phyloP scores from a whole-genome alignment of 2,329 filamentous ascomycete genomes.

The Phaeoacremonium minimum region DNA sequence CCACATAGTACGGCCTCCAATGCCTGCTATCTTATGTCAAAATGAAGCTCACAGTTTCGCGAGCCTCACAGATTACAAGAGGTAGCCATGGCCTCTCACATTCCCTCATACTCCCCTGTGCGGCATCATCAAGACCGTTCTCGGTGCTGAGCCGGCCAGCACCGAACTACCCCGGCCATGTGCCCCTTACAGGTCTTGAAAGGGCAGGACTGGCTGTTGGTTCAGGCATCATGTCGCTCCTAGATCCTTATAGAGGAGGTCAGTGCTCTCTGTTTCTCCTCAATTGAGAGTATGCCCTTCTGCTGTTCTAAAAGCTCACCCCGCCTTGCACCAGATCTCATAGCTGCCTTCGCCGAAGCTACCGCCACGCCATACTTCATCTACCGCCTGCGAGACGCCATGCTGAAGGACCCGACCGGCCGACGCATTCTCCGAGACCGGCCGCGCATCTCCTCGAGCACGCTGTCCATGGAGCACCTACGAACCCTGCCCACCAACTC shows the following conservation, averaged over 20 bases:
- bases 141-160: constrained; percentile 80
- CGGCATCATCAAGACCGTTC: constrained; percentile 41
- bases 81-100: constrained; percentile 1
- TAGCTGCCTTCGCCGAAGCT: constrained; percentile 89
- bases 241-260: constrained; percentile 80
- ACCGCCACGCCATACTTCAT: constrained; percentile 96
- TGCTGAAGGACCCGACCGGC: constrained; percentile 80
- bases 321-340: constrained; percentile 61
- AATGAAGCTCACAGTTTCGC: constrained; percentile 6
- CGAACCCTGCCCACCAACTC: constrained; percentile 67
- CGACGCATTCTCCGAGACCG: constrained; percentile 87
- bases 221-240: constrained; percentile 56
- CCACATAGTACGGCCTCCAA: constrained; percentile 4
- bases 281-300: background rate
- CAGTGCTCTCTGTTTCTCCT: constrained; percentile 14
- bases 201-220: constrained; percentile 66
- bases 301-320: constrained; percentile 3
- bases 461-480: constrained; percentile 62
- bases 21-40: constrained; percentile 1
- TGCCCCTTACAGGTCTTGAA: constrained; percentile 78
- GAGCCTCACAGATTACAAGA: constrained; percentile 5
- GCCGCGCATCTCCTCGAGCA: constrained; percentile 79
- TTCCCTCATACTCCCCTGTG: background rate
- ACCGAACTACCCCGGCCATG: constrained; percentile 87
- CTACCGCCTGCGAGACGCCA: constrained; percentile 82